These are phyloP conservation scores for Micractinium sp. DNA, from an alignment of 139 green algal species.

Conservation along the genomic window DNA sequence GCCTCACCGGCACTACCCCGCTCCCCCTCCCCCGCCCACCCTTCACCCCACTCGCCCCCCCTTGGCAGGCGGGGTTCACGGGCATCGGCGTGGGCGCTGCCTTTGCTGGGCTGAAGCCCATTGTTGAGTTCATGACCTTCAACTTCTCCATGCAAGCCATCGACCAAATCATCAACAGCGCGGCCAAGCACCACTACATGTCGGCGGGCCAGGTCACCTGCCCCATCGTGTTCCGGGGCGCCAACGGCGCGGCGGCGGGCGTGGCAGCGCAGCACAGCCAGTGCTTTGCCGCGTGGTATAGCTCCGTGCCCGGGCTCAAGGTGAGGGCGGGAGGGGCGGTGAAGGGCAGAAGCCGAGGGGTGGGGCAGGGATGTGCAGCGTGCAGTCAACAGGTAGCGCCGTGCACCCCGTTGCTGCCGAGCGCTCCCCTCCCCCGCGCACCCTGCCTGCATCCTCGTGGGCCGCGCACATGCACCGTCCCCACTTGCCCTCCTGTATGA, in stretches of 20 bases:
- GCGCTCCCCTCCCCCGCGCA: too few species aligned
- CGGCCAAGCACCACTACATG: constrained; percentile 99
- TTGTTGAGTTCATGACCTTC: constrained; percentile 99
- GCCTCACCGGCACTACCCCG: too few species aligned
- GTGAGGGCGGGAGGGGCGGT: constrained; percentile 50
- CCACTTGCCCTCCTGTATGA: too few species aligned
- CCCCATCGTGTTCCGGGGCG: constrained; percentile 98
- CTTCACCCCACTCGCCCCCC: neutral
- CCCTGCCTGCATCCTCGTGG: too few species aligned
- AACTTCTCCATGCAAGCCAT: constrained; percentile 99
- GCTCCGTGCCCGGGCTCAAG: constrained; percentile 94
- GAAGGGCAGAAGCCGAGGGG: neutral
- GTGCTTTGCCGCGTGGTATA: constrained; percentile 98
- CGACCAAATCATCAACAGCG: constrained; percentile 99
- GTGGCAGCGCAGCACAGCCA: constrained; percentile 98
- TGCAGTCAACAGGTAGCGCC: too few species aligned
- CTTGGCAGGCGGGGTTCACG: constrained; percentile 90
- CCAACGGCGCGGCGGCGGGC: constrained; percentile 96
- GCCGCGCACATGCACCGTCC: too few species aligned
- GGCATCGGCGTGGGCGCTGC: constrained; percentile 95
- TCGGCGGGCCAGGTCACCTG: constrained; percentile 91
- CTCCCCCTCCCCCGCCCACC: neutral
- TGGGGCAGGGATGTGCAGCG: neutral
- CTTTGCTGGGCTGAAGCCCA: constrained; percentile 89
- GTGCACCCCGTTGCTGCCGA: too few species aligned